Evolutionary conservation across 192 early-diverging fungal genomes (phyloP).

Genomic region (Coemansia furcata): DNA sequence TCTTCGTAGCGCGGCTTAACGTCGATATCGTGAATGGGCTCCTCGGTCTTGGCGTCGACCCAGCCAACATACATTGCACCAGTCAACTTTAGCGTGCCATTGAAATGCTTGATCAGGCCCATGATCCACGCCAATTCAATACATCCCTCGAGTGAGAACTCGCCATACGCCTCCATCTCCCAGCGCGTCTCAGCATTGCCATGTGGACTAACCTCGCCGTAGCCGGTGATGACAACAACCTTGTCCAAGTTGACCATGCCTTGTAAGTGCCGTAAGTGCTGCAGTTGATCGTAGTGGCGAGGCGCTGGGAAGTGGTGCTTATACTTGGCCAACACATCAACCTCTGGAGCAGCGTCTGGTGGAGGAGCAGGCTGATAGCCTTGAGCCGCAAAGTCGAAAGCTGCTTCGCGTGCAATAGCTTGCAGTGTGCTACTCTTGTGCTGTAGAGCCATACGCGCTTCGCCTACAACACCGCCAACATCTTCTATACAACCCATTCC

Average conservation of each 20-base stretch:
- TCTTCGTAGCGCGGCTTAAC: conserved; percentile 87
- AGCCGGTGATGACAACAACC: conserved; percentile 86
- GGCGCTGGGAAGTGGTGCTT: conserved; percentile 83
- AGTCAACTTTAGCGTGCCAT: conserved; percentile 33
- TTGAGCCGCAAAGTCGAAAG: not conserved
- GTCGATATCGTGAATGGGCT: conserved; percentile 81
- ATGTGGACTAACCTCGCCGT: conserved; percentile 88
- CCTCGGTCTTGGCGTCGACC: conserved; percentile 79
- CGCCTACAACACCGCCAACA: conserved; percentile 65
- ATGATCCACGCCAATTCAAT: conserved; percentile 98
- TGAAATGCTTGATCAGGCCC: conserved; percentile 87
- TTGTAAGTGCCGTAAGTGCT: conserved; percentile 62
- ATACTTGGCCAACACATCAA: conserved; percentile 80
- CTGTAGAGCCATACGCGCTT: not conserved
- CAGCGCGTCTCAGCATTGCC: conserved; percentile 89
- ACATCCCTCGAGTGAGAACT: conserved; percentile 55
- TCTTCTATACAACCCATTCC: too few relatives aligned
- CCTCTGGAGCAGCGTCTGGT: not conserved
- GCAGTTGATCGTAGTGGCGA: conserved; percentile 61
- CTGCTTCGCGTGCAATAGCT: not conserved
- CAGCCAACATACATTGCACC: conserved; percentile 59
- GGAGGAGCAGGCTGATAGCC: not conserved
- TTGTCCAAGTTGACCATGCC: conserved; percentile 88
- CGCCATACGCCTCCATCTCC: conserved; percentile 90
- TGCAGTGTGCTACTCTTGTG: not conserved